phyloP scores from a whole-genome alignment of 2,329 filamentous ascomycete species.

The Pseudogymnoascus sp. region DNA sequence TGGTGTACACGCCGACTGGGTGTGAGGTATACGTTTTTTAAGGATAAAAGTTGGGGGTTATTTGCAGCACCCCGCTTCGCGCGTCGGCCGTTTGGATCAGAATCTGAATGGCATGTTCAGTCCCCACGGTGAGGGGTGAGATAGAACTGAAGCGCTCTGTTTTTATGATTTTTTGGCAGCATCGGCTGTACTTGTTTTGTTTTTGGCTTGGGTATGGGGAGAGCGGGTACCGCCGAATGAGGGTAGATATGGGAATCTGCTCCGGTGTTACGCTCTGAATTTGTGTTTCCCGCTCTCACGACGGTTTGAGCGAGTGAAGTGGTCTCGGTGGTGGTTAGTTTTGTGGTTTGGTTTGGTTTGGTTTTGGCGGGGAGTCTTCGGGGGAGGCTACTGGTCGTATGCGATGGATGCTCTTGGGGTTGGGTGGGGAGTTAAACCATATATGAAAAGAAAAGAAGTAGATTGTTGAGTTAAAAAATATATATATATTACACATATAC shows the following conservation, averaged over 20 bases:
- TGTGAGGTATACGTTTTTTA: not conserved
- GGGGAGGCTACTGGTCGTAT: not conserved
- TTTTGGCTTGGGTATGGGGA: not conserved
- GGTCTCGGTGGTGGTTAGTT: not conserved
- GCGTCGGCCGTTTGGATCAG: not conserved
- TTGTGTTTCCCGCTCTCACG: not conserved
- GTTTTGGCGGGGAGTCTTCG: not conserved
- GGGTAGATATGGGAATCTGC: not conserved
- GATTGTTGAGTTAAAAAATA: constrained; percentile 1
- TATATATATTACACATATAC: not conserved
- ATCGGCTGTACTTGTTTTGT: not conserved
- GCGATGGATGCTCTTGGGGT: not conserved
- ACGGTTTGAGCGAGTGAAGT: not conserved
- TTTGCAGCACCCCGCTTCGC: not conserved
- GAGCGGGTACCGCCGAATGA: not conserved
- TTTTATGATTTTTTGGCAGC: not conserved
- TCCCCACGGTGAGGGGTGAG: not conserved
- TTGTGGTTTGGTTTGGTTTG: not conserved
- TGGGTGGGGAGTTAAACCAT: not conserved
- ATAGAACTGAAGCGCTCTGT: not conserved
- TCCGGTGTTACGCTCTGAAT: not conserved
- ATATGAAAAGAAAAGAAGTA: not conserved
- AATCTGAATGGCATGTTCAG: not conserved
- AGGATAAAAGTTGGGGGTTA: not conserved
- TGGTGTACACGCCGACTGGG: not conserved